Evolutionary conservation across 805 yeast species (phyloP), one percentile per base, ranked within the genome.

Genomic region (Metschnikowia continentalis): DNA sequence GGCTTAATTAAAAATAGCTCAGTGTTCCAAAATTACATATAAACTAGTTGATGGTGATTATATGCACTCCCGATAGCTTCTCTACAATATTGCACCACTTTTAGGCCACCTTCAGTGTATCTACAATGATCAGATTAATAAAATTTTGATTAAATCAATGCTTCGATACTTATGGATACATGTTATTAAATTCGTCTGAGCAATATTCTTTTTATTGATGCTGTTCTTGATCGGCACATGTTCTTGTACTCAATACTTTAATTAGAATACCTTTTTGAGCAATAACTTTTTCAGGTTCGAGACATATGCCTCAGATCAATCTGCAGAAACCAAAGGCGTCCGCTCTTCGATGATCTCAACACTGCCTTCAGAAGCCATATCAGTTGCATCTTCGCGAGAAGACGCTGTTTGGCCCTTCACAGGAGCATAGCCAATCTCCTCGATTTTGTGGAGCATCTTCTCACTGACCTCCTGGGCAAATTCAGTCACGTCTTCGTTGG

Each of bases 401-500:
- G 46, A 22, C 33, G 15, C 35, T 33, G 19, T 15, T 15, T 11
- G 36, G 14, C 54, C 58, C 30, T 40, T 44, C 26, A 49, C 55
- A 3, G 54, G 48, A 8, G 61, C 59, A 65, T 67, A 75, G 15
- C 84, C 85, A 32, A 79, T 52, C 42, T 64, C 65, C 46, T 68
- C 54, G 20, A 77, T 63, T 11, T 64, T 70, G 11, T 60, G 57
- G 35, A 67, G 57, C 96, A 92, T 91, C 32, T 65, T 63, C 0
- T 74, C 75, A 60, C 87, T 75, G 8, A 84, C 77, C n/a, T 75
- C 67, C 17, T 75, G 77, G 38, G 83, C 70, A 49, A 92, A 78
- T 3, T 66, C 76, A 48, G 80, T 74, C 41, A 94, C 86, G 54
- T 90, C 90, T 14, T 84, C 91, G 48, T 83, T 78, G 17, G 85